phyloP scores from a whole-genome alignment of 1,284 basidiomycete genomes.

The Sparassis latifolia region DNA sequence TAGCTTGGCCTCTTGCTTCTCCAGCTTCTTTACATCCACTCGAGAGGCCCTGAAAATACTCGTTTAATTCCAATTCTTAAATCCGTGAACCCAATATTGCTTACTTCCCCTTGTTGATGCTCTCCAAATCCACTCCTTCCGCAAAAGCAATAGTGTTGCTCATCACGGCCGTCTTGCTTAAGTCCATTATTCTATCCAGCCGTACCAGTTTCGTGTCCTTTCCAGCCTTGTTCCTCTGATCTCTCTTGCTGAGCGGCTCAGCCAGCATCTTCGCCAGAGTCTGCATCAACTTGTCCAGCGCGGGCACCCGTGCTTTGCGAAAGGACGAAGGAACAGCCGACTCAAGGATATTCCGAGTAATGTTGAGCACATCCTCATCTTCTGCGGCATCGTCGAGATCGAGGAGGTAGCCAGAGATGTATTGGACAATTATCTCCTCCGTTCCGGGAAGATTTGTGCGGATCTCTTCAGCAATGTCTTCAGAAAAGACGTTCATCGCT shows the following conservation, averaged over 20 bases:
- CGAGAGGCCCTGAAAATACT: slow-evolving; percentile 67
- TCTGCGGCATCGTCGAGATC: slow-evolving; percentile 93
- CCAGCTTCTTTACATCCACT: slow-evolving; percentile 96
- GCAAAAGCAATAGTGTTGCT: slow-evolving; percentile 80
- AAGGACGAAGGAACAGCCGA: slow-evolving; percentile 41
- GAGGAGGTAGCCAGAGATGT: slow-evolving; percentile 86
- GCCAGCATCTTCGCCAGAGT: slow-evolving; percentile 61
- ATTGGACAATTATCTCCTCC: slow-evolving; percentile 90
- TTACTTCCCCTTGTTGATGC: slow-evolving; percentile 90
- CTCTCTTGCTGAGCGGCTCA: slow-evolving; percentile 53
- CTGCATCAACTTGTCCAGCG: slow-evolving; percentile 57
- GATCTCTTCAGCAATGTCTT: slow-evolving; percentile 74
- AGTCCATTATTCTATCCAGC: slow-evolving; percentile 92
- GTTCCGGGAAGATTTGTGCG: slow-evolving; percentile 78
- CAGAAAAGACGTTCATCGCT: slow-evolving; percentile 18
- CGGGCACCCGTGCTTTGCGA: slow-evolving; percentile 13
- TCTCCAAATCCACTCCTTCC: slow-evolving; percentile 89
- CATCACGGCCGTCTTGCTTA: slow-evolving; percentile 81
- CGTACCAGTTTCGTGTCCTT: slow-evolving; percentile 56
- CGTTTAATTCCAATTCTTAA: background rate
- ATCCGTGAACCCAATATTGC: slow-evolving; percentile 23
- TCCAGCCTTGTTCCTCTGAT: slow-evolving; percentile 46
- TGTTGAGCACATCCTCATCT: slow-evolving; percentile 81
- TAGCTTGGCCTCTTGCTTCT: slow-evolving; percentile 98
- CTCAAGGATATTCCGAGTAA: slow-evolving; percentile 71